Evolutionary conservation across 2,329 filamentous ascomycete species (phyloP).

Genomic region (Neocucurbitaria cava): DNA sequence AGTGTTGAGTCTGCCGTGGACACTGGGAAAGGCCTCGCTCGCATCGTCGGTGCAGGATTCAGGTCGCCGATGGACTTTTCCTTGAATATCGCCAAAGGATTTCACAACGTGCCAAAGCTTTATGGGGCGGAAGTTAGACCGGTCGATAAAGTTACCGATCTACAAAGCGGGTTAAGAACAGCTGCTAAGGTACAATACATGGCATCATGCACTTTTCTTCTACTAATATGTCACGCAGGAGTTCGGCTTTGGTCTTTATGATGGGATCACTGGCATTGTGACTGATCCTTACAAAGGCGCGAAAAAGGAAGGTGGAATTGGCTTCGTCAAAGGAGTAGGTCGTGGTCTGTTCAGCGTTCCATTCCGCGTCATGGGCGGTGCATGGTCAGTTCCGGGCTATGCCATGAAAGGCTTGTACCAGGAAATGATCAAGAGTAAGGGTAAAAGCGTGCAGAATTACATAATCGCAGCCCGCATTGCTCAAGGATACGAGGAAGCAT

Average conservation of each 20-base stretch:
- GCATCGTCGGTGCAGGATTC: slow-evolving; percentile 77
- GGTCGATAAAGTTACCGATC: slow-evolving; percentile 78
- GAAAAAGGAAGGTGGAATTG: slow-evolving; percentile 68
- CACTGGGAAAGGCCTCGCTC: slow-evolving; percentile 71
- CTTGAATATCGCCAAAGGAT: slow-evolving; percentile 80
- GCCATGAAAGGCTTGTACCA: slow-evolving; percentile 83
- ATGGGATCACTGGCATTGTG: slow-evolving; percentile 80
- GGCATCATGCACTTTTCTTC: neutral
- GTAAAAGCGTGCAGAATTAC: slow-evolving; percentile 76
- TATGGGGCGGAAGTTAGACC: slow-evolving; percentile 85
- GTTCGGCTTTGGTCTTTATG: slow-evolving; percentile 78
- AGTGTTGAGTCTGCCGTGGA: slow-evolving; percentile 65
- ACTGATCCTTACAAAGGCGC: slow-evolving; percentile 77
- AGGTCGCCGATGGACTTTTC: slow-evolving; percentile 87
- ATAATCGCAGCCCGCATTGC: slow-evolving; percentile 78
- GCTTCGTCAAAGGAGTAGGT: slow-evolving; percentile 79
- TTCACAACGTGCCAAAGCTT: slow-evolving; percentile 84
- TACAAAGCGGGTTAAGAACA: slow-evolving; percentile 77
- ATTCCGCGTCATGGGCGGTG: slow-evolving; percentile 78
- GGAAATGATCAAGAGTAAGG: slow-evolving; percentile 74
- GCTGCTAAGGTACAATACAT: slow-evolving; percentile 68
- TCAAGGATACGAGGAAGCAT: slow-evolving; percentile 74
- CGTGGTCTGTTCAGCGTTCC: slow-evolving; percentile 84
- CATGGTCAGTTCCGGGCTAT: slow-evolving; percentile 74
- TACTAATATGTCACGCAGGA: slow-evolving; percentile 55